phyloP scores from a whole-genome alignment of 306 rosid species.

The Delonix regia region DNA sequence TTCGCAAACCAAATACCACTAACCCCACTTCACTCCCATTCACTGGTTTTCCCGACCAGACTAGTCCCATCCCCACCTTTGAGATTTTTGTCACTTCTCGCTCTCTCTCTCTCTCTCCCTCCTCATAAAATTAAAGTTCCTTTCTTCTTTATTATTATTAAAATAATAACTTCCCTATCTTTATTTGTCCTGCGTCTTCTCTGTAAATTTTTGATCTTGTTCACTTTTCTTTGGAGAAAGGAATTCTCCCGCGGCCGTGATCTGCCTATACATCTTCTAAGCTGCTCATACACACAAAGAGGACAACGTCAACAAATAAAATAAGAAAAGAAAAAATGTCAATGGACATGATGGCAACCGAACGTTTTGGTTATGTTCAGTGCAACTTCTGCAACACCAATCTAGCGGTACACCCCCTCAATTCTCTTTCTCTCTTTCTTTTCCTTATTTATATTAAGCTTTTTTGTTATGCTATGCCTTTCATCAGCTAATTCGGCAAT shows the following conservation, averaged over 20 bases:
- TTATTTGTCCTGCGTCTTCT: background rate
- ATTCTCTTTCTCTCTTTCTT: slow-evolving; percentile 32
- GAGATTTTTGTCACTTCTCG: slow-evolving; percentile 54
- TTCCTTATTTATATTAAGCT: slow-evolving; percentile 27
- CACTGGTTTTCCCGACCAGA: slow-evolving; percentile 79
- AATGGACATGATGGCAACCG: slow-evolving; percentile 89
- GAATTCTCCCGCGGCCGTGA: slow-evolving; percentile 46
- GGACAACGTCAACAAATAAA: slow-evolving; percentile 18
- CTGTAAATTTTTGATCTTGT: slow-evolving; percentile 41
- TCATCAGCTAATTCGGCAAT: slow-evolving; percentile 50
- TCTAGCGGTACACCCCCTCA: slow-evolving; percentile 82
- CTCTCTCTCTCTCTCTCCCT: slow-evolving; percentile 38
- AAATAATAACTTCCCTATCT: slow-evolving; percentile 28
- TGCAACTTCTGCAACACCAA: slow-evolving; percentile 99
- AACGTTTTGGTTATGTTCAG: slow-evolving; percentile 99
- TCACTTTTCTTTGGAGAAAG: slow-evolving; percentile 39
- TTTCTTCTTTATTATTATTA: slow-evolving; percentile 3
- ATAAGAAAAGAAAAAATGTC: slow-evolving; percentile 54
- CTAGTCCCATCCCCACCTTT: slow-evolving; percentile 85
- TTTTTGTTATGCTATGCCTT: slow-evolving; percentile 42
- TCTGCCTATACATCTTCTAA: slow-evolving; percentile 40
- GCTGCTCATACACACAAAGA: slow-evolving; percentile 5
- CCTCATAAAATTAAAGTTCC: slow-evolving; percentile 6
- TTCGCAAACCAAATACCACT: slow-evolving; percentile 47
- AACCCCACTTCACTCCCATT: slow-evolving; percentile 50